Conservation (phyloP, 2,329 filamentous ascomycete genomes). For the Sclerotinia spermophila region DNA sequence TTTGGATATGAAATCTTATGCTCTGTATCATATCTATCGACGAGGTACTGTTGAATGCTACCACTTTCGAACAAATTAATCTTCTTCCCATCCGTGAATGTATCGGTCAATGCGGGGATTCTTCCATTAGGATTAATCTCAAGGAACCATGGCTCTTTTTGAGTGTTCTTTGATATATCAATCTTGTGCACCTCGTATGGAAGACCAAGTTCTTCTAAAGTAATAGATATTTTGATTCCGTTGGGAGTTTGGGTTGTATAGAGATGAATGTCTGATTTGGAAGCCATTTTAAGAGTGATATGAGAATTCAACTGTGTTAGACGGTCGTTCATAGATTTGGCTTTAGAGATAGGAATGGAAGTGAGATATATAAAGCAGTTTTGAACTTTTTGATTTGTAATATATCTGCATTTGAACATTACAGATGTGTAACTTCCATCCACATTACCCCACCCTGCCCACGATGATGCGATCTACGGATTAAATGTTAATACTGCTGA, state of each 20-base stretch:
- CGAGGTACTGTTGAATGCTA: conserved; percentile 79
- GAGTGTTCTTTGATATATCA: conserved; percentile 69
- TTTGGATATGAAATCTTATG: conserved; percentile 77
- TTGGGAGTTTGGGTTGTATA: conserved; percentile 78
- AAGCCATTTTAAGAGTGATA: conserved; percentile 42
- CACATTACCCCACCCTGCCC: not conserved
- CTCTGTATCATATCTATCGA: conserved; percentile 75
- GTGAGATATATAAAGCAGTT: not conserved
- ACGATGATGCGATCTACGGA: conserved; percentile 1
- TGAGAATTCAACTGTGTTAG: conserved; percentile 24
- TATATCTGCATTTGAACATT: not conserved
- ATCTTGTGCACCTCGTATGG: conserved; percentile 74
- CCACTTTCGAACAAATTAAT: conserved; percentile 82
- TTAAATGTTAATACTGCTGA: not conserved
- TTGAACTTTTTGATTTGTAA: conserved; percentile 11
- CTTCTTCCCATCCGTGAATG: conserved; percentile 64
- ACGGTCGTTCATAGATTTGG: conserved; percentile 25
- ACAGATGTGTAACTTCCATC: not conserved
- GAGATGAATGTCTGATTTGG: conserved; percentile 35
- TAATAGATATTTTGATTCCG: conserved; percentile 84
- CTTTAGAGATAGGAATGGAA: not conserved
- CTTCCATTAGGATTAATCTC: conserved; percentile 91
- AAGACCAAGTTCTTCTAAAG: conserved; percentile 78
- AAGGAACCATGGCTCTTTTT: conserved; percentile 85
- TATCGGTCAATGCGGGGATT: conserved; percentile 84